phyloP scores from a whole-genome alignment of 2,329 filamentous ascomycete genomes.

The Arthrobotrys pseudoclavata region DNA sequence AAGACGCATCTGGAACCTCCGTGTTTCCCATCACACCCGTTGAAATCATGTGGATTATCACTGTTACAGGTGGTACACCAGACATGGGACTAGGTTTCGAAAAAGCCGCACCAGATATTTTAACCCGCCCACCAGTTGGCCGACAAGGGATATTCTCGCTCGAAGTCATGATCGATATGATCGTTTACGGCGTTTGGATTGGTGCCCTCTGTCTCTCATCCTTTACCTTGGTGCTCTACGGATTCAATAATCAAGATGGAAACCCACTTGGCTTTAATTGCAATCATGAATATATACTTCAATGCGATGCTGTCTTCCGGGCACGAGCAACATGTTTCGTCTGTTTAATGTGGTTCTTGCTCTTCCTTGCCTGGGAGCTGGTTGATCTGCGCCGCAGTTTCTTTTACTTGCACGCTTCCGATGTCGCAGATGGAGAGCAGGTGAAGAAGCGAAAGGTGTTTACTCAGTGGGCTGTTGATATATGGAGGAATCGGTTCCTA shows the following conservation, averaged over 20 bases:
- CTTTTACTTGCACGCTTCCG: conserved; percentile 78
- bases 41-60: conserved; percentile 93
- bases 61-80: conserved; percentile 84
- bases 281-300: conserved; percentile 72
- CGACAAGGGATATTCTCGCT: conserved; percentile 79
- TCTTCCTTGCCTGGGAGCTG: conserved; percentile 81
- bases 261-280: conserved; percentile 69
- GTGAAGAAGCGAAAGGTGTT: conserved; percentile 64
- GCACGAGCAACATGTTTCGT: conserved; percentile 81
- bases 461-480: conserved; percentile 74
- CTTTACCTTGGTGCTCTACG: conserved; percentile 76
- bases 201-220: conserved; percentile 76
- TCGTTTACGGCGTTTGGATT: conserved; percentile 84
- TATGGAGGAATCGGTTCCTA: conserved; percentile 78
- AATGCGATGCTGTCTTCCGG: conserved; percentile 77
- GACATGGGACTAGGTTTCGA: conserved; percentile 90
- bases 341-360: conserved; percentile 80
- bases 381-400: conserved; percentile 77
- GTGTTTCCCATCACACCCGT: conserved; percentile 89
- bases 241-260: conserved; percentile 68
- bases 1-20: conserved; percentile 77
- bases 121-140: conserved; percentile 82
- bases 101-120: conserved; percentile 79
- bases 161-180: conserved; percentile 82
- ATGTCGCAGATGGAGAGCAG: conserved; percentile 66